These are phyloP conservation scores for Kuraishia hungarica DNA, from an alignment of 805 yeast genomes.

Conservation along the genomic window DNA sequence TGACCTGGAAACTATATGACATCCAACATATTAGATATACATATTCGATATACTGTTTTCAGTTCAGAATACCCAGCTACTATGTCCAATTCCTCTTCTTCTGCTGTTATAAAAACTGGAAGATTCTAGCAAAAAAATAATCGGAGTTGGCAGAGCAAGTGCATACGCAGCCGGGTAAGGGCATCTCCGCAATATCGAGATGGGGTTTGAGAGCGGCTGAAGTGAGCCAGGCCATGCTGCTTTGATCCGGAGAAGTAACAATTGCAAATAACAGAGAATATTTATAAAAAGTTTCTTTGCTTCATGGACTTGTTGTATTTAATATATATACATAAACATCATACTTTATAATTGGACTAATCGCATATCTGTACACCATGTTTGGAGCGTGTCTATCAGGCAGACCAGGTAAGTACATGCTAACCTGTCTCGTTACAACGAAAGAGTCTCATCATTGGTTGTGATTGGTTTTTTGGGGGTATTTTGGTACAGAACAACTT, in stretches of 20 bases:
- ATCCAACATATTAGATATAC: no score
- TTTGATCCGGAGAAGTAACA: background rate
- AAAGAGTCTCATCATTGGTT: no score
- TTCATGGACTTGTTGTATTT: background rate
- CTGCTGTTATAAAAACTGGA: background rate
- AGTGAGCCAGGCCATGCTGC: background rate
- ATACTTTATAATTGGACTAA: background rate
- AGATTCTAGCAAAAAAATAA: background rate
- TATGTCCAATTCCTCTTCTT: background rate
- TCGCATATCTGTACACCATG: background rate
- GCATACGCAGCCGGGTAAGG: background rate
- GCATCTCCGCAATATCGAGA: background rate
- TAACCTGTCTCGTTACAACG: no score
- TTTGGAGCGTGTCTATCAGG: constrained; percentile 5
- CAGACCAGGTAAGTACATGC: background rate
- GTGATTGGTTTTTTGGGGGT: no score
- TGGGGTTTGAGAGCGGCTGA: background rate
- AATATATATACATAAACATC: background rate
- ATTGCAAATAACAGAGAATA: background rate
- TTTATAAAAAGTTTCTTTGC: no score
- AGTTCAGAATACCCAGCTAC: no score
- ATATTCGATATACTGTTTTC: no score
- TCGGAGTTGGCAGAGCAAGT: background rate
- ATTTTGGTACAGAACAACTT: no score
- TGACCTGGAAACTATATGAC: no score